Evolutionary conservation across 768 basidiomycete genomes (phyloP).

Genomic region (Leccinum boreale): DNA sequence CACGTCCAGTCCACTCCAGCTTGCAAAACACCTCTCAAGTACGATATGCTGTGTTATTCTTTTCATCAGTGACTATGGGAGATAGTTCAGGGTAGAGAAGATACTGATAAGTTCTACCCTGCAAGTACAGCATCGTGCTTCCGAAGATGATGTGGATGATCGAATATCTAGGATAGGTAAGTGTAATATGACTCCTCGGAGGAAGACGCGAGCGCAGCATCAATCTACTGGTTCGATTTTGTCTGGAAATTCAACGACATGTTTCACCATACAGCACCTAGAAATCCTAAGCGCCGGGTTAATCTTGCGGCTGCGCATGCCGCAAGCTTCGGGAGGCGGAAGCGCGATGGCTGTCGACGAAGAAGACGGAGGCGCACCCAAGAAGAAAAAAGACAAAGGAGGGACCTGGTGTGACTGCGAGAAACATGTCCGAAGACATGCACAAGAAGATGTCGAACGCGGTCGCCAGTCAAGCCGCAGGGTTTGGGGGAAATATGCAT

Average conservation of each 20-base stretch:
- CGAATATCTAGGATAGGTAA: background rate
- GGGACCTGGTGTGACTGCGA: slow-evolving; percentile 76
- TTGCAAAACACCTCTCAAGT: background rate
- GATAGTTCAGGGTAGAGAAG: background rate
- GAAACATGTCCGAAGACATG: slow-evolving; percentile 90
- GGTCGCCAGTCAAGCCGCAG: slow-evolving; percentile 83
- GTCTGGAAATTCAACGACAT: background rate
- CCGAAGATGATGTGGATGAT: background rate
- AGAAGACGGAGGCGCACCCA: slow-evolving; percentile 59
- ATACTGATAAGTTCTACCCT: background rate
- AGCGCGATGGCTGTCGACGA: slow-evolving; percentile 34
- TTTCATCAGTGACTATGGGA: too few species aligned
- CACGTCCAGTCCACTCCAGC: background rate
- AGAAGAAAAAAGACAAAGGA: slow-evolving; percentile 80
- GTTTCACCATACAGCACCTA: background rate
- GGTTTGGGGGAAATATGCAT: slow-evolving; percentile 79
- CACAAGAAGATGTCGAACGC: slow-evolving; percentile 90
- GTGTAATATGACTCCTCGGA: too few species aligned
- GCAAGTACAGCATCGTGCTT: background rate
- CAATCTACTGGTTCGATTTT: too few species aligned
- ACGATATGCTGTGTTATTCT: background rate
- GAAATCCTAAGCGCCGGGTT: slow-evolving; percentile 35
- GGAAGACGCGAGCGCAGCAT: background rate
- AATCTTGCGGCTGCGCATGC: slow-evolving; percentile 71
- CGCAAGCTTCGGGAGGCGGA: slow-evolving; percentile 43